phyloP scores from a whole-genome alignment of 352 stramenopile species.

The Phytophthora sp. region DNA sequence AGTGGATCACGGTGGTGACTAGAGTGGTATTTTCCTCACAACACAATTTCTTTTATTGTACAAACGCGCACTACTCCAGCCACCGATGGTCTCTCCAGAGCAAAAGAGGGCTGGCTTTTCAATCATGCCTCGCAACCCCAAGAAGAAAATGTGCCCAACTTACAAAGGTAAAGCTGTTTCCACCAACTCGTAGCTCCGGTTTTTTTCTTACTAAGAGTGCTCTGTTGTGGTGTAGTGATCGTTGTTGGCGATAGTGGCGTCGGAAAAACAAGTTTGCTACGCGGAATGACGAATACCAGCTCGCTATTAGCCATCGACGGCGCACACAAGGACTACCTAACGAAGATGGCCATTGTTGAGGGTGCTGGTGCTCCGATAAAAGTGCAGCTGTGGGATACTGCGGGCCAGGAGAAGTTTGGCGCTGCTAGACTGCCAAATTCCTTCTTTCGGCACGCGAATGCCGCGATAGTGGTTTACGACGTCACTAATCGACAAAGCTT shows the following conservation, averaged over 20 bases:
- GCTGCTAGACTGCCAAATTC: constrained; percentile 34
- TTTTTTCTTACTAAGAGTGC: not conserved
- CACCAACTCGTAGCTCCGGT: not conserved
- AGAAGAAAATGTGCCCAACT: constrained; percentile 53
- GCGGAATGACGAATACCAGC: constrained; percentile 15
- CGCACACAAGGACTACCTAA: constrained; percentile 33
- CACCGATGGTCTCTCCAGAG: constrained; percentile 11
- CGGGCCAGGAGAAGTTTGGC: constrained; percentile 53
- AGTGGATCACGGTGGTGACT: not conserved
- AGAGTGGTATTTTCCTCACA: constrained; percentile 9
- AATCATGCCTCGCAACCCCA: constrained; percentile 54
- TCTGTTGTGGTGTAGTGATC: constrained; percentile 35
- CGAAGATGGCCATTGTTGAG: constrained; percentile 36
- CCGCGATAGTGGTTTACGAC: constrained; percentile 56
- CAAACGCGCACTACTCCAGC: not conserved
- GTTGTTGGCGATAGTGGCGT: constrained; percentile 46
- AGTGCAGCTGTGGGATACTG: constrained; percentile 63
- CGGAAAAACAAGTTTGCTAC: constrained; percentile 53
- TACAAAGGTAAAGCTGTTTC: constrained; percentile 46
- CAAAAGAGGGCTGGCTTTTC: constrained; percentile 37
- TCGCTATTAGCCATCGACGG: not conserved
- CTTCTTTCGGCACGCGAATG: constrained; percentile 52
- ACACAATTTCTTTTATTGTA: constrained; percentile 5
- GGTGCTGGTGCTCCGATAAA: constrained; percentile 37
- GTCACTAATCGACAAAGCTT: constrained; percentile 44